These are phyloP conservation scores for Aspergillus sp. DNA, from an alignment of 2,329 filamentous ascomycete species.

Conservation along the genomic window DNA sequence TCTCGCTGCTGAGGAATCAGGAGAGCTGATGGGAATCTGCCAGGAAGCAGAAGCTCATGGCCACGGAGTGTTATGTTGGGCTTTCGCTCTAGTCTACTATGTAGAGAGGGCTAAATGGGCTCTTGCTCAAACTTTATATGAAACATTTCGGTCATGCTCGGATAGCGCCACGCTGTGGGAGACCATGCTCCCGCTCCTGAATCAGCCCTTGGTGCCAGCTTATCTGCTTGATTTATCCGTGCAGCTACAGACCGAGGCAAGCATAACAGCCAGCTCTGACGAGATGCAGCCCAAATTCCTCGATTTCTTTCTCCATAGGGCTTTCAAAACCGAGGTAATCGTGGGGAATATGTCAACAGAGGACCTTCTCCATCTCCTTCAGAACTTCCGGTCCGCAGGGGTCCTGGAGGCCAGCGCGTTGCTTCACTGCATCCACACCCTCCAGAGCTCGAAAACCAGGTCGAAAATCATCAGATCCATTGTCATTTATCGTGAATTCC, in stretches of 20 bases:
- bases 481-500: constrained; percentile 44
- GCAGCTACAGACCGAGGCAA: constrained; percentile 12
- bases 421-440: constrained; percentile 28
- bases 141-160: constrained; percentile 8
- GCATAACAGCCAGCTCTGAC: neutral
- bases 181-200: constrained; percentile 15
- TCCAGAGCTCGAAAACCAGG: constrained; percentile 28
- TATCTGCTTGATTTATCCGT: constrained; percentile 24
- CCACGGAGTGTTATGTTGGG: constrained; percentile 29
- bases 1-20: constrained; percentile 38
- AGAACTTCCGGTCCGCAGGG: constrained; percentile 23
- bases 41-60: constrained; percentile 35
- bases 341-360: constrained; percentile 30
- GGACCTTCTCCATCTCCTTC: constrained; percentile 31
- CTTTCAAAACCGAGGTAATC: constrained; percentile 26
- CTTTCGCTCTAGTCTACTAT: constrained; percentile 31
- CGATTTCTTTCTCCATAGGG: constrained; percentile 25
- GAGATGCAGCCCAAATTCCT: constrained; percentile 14
- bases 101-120: constrained; percentile 35
- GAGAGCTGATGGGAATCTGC: constrained; percentile 43
- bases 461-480: constrained; percentile 31
- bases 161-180: constrained; percentile 10
- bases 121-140: constrained; percentile 31
- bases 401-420: constrained; percentile 29
- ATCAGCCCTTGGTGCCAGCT: constrained; percentile 18